Evolutionary conservation across 371 early-diverging fungal species (phyloP).

Genomic region (Mortierella sp.): DNA sequence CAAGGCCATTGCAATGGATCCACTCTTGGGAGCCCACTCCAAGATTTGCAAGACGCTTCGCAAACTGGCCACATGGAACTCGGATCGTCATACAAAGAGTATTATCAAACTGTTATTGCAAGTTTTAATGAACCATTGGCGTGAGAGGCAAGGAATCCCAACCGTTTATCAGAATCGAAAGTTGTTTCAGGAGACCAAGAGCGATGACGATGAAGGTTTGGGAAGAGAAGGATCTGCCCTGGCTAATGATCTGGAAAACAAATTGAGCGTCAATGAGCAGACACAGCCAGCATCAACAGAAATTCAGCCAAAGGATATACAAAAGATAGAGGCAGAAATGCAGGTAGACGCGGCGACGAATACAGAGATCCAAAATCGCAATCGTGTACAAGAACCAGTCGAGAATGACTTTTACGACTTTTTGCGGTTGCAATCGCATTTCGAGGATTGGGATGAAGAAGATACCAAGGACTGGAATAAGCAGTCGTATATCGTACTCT

Average conservation of each 20-base stretch:
- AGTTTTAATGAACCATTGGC: conserved; percentile 49
- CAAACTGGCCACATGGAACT: conserved; percentile 51
- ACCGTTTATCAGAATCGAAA: conserved; percentile 24
- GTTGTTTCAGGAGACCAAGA: neutral
- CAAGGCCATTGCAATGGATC: conserved; percentile 48
- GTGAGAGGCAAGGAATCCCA: conserved; percentile 44
- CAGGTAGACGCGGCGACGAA: neutral
- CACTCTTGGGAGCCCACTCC: conserved; percentile 24
- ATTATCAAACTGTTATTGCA: conserved; percentile 51
- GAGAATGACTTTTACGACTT: conserved; percentile 55
- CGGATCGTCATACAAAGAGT: conserved; percentile 56
- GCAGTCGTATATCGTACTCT: conserved; percentile 35
- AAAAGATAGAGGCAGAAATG: neutral
- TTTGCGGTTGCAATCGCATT: conserved; percentile 47
- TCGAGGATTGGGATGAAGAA: conserved; percentile 54
- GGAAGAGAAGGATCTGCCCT: neutral
- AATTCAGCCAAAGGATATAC: neutral
- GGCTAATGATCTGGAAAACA: neutral
- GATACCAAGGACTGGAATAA: conserved; percentile 52
- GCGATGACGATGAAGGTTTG: neutral
- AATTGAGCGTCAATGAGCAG: neutral
- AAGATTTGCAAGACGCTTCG: conserved; percentile 41
- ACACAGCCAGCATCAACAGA: neutral
- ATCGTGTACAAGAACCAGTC: conserved; percentile 36
- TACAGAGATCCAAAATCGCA: neutral